Conservation (phyloP, 2,329 filamentous ascomycete species). For the Cladophialophora carrionii region DNA sequence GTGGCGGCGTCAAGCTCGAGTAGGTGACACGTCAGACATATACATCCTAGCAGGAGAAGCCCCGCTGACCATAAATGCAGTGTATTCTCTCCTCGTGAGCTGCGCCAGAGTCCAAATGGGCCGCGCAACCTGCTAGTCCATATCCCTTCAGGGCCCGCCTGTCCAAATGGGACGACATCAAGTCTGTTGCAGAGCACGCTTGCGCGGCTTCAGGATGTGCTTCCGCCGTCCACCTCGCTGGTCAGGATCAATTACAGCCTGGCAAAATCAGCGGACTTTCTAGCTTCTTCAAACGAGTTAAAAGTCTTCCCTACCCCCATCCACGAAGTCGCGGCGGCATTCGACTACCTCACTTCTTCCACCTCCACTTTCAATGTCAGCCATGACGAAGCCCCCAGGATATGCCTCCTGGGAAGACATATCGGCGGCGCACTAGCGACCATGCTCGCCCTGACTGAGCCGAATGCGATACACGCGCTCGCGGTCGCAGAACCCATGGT, state of each 20-base stretch:
- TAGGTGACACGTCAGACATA: conserved; percentile 11
- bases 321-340: conserved; percentile 39
- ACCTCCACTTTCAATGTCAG: conserved; percentile 24
- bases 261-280: conserved; percentile 28
- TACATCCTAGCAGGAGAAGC: neutral
- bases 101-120: neutral
- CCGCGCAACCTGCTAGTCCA: conserved; percentile 44
- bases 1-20: conserved; percentile 25
- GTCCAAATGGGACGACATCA: conserved; percentile 13
- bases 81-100: conserved; percentile 9
- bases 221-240: conserved; percentile 44
- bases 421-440: conserved; percentile 49
- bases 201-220: conserved; percentile 37
- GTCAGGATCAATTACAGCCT: conserved; percentile 50
- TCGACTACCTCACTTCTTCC: conserved; percentile 32
- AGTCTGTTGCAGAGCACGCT: neutral
- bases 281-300: neutral
- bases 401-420: conserved; percentile 43
- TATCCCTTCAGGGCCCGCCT: conserved; percentile 46
- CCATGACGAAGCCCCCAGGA: conserved; percentile 24
- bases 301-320: conserved; percentile 38
- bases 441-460: conserved; percentile 49
- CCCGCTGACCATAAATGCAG: neutral
- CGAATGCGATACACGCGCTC: conserved; percentile 44
- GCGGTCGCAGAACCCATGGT: conserved; percentile 41